Percentiles rank a stretch among this genome's conserved stretches.
Conservation (phyloP, 257 asterid species). For the Solanum sejunctum region DNA sequence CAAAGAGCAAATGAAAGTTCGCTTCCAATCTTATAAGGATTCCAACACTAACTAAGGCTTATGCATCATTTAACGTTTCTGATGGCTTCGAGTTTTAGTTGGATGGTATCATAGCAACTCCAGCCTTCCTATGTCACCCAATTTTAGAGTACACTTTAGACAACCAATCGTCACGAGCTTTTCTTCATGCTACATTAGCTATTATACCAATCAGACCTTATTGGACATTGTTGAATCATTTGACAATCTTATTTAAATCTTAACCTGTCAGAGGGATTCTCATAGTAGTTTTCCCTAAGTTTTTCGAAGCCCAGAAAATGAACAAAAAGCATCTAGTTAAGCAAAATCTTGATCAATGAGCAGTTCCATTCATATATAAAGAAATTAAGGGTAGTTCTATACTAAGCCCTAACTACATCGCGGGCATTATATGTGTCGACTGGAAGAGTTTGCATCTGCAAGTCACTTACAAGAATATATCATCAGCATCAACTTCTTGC, state of each 20-base stretch:
- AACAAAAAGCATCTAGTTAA: not conserved
- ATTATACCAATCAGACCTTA: not conserved
- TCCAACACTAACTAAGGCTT: too few relatives aligned
- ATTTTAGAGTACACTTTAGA: not conserved
- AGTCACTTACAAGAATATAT: constrained; percentile 48
- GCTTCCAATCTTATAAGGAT: too few relatives aligned
- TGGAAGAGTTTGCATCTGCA: not conserved
- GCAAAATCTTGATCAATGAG: not conserved
- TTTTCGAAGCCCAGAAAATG: not conserved
- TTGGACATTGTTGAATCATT: not conserved
- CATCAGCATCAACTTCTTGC: constrained; percentile 47
- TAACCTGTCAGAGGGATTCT: not conserved
- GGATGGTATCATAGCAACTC: not conserved
- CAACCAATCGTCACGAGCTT: not conserved
- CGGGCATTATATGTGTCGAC: not conserved
- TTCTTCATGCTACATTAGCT: not conserved
- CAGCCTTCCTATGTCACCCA: not conserved
- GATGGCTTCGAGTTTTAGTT: too few relatives aligned
- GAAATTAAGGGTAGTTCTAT: not conserved
- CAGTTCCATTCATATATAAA: not conserved
- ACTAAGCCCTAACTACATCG: not conserved
- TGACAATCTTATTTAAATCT: not conserved
- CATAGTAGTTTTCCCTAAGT: not conserved
- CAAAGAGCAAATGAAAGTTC: too few relatives aligned
- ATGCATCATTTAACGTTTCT: not conserved